A percentile compares a stretch with the other conserved stretches of the same genome.
Conservation (phyloP, 176 grass and related monocot species). For the Ananas comosus region DNA sequence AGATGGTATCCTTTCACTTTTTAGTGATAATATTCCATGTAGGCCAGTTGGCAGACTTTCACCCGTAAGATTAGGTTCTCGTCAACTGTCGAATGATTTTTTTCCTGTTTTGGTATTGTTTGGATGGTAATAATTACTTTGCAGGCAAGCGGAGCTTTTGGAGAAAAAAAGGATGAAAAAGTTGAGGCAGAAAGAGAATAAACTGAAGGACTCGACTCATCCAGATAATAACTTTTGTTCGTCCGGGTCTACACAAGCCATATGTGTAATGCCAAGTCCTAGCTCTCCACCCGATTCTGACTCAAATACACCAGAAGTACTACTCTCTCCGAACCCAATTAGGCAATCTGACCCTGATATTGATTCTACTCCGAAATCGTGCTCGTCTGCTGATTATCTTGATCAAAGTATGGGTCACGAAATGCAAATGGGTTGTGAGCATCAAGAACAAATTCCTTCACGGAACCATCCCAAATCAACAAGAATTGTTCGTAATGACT, state of each 20-base stretch:
- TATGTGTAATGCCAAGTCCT: slow-evolving; percentile 18
- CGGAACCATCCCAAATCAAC: slow-evolving; percentile 9
- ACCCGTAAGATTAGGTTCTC: not conserved
- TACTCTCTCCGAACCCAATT: slow-evolving; percentile 15
- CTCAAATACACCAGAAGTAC: slow-evolving; percentile 22
- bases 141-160: not conserved
- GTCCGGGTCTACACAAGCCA: not conserved
- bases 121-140: not conserved
- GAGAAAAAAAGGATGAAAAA: not conserved
- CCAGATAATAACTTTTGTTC: not conserved
- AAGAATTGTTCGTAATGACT: slow-evolving; percentile 19
- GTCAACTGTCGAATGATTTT: not conserved
- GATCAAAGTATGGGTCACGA: slow-evolving; percentile 15
- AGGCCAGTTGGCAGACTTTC: not conserved
- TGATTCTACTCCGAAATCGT: slow-evolving; percentile 10
- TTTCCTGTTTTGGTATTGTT: too few relatives aligned
- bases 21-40: too few relatives aligned
- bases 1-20: too few relatives aligned
- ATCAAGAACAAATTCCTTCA: slow-evolving; percentile 6
- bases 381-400: slow-evolving; percentile 7
- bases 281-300: slow-evolving; percentile 30
- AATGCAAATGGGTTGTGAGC: slow-evolving; percentile 10
- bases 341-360: slow-evolving; percentile 8
- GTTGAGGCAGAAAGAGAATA: not conserved
- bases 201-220: not conserved